Evolutionary conservation across 441 rosid genomes (phyloP), one percentile per base, ranked within the genome.

Genomic region (Erodium texanum): DNA sequence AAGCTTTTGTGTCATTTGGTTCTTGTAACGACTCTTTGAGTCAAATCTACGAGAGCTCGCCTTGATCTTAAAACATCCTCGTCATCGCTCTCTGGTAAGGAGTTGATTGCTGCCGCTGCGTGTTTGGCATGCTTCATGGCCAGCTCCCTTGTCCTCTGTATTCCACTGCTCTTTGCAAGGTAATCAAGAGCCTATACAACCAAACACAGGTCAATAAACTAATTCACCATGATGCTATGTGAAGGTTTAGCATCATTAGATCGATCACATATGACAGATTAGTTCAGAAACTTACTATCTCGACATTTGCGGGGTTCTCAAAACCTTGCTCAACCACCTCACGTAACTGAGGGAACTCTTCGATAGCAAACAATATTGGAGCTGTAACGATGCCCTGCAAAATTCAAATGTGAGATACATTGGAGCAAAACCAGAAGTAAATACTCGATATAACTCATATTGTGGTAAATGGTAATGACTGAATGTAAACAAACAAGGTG

Each of bases 111-210:
- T 20, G 79, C 82, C 0, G 87, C 89, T 18, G 94, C 99, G 2
- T 83, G 87, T 63, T 78, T 80, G 0, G 90, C 94, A 72, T 92
- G 94, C 75, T 82, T 84, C 70, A 79, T 67, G 8, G 96, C 98
- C 64, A 89, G 80, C 71, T 89, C 96, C 79, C 80, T 85, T 7
- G 96, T 79, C 72, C 80, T 89, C 68, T 88, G 91, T 70, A 94
- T 90, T 70, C 97, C 97, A 0, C 69, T 77, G 74, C 97, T 94
- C 86, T 87, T 94, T 64, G 90, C 86, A 27, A 94, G 93, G 85
- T 87, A 89, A 54, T 85, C 93, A 16, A 92, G 78, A 6, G 90
- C 96, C 96, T 92, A 87, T 27, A 54, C 32, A 24, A 69, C 41
- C 27, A 67, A 41, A 69, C 32, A 24, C 5, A 50, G 16, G 73